These are phyloP conservation scores for Licmophora abbreviata DNA, from an alignment of 108 stramenopile genomes.

Conservation along the genomic window DNA sequence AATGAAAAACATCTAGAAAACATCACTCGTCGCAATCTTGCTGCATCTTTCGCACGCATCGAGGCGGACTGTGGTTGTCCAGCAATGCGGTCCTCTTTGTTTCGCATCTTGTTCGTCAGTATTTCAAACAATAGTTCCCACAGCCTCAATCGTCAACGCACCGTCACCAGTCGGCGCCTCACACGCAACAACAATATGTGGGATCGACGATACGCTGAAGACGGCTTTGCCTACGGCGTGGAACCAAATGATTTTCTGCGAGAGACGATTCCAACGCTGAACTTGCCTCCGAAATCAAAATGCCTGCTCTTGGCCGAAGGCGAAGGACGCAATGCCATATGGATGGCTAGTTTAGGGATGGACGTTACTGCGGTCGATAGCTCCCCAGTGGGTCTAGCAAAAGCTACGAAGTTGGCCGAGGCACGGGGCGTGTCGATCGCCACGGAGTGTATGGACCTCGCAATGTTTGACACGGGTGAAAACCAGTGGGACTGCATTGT, in stretches of 20 bases:
- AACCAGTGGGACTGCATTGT: constrained; percentile 42
- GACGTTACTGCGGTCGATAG: constrained; percentile 32
- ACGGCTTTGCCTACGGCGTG: constrained; percentile 36
- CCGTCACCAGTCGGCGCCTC: too few relatives aligned
- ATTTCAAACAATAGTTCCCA: too few relatives aligned
- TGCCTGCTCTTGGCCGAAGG: constrained; percentile 43
- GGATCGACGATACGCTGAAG: constrained; percentile 28
- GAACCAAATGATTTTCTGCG: constrained; percentile 42
- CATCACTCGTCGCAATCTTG: too few relatives aligned
- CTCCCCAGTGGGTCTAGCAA: constrained; percentile 29
- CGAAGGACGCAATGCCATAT: constrained; percentile 45
- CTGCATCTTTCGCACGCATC: too few relatives aligned
- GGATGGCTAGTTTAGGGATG: constrained; percentile 30
- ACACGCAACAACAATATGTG: constrained; percentile 14
- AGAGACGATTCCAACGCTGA: constrained; percentile 6
- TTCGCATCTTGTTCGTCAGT: too few relatives aligned
- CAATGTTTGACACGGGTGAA: constrained; percentile 25
- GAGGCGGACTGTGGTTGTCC: too few relatives aligned
- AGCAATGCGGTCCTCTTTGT: too few relatives aligned
- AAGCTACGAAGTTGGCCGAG: constrained; percentile 27
- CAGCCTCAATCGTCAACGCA: too few relatives aligned
- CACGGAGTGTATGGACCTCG: constrained; percentile 31
- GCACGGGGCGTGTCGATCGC: constrained; percentile 16
- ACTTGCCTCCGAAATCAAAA: constrained; percentile 10
- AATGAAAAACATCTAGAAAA: too few relatives aligned